phyloP scores from a whole-genome alignment of 2,329 filamentous ascomycete species.

The Fusarium pseudonygamai region DNA sequence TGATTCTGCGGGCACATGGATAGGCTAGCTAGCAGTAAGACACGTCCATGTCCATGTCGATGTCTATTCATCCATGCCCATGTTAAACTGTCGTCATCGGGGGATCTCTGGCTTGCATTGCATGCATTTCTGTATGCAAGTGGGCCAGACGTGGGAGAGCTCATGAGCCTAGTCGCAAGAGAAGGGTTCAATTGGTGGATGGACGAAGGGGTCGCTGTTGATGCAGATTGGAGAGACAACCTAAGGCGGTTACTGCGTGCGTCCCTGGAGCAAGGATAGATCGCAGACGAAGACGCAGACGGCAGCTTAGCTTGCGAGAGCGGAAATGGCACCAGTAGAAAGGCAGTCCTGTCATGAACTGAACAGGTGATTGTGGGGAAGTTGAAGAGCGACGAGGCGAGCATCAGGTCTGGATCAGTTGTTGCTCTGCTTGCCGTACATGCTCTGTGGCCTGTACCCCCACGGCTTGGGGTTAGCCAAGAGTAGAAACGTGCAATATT shows the following conservation, averaged over 20 bases:
- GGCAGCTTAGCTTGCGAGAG: constrained; percentile 12
- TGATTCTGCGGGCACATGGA: constrained; percentile 19
- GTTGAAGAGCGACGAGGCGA: constrained; percentile 21
- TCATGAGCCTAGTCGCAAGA: constrained; percentile 28
- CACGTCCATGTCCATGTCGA: neutral
- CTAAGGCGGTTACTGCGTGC: constrained; percentile 13
- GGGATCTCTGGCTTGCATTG: constrained; percentile 29
- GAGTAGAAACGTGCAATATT: constrained; percentile 10
- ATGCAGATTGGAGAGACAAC: constrained; percentile 35
- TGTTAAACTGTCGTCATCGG: constrained; percentile 38
- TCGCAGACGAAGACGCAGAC: constrained; percentile 22
- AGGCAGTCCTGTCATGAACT: constrained; percentile 4
- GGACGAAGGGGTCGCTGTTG: constrained; percentile 19
- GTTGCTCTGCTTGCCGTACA: neutral
- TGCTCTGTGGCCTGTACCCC: constrained; percentile 21
- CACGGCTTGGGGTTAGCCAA: constrained; percentile 30
- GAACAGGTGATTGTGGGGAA: constrained; percentile 37
- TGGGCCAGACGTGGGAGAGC: constrained; percentile 19
- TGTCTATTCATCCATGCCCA: constrained; percentile 9
- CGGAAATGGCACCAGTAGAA: constrained; percentile 22
- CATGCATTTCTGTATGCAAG: constrained; percentile 31
- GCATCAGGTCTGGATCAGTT: constrained; percentile 8
- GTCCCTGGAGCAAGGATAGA: constrained; percentile 30
- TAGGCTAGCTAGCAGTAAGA: constrained; percentile 10
- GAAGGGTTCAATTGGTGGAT: constrained; percentile 28